These are phyloP conservation scores for Fusarium buharicum DNA, from an alignment of 2,329 filamentous ascomycete genomes.

Conservation along the genomic window DNA sequence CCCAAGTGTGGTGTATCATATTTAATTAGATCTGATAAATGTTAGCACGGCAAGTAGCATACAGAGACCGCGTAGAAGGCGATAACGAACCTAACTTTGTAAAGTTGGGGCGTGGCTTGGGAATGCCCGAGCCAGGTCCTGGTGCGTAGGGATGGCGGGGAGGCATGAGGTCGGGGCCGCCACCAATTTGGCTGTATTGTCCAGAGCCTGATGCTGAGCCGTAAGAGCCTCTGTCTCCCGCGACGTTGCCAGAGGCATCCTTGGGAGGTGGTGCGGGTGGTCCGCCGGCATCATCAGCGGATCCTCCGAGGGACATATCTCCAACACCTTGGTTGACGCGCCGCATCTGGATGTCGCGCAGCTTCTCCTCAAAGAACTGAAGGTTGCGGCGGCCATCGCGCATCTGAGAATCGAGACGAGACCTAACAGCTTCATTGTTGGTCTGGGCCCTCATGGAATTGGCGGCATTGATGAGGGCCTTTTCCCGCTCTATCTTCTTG, in stretches of 20 bases:
- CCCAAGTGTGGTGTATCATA: constrained; percentile 96
- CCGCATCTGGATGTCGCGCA: constrained; percentile 87
- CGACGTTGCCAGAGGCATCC: constrained; percentile 62
- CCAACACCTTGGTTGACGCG: constrained; percentile 75
- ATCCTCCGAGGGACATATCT: constrained; percentile 67
- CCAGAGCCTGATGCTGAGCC: constrained; percentile 55
- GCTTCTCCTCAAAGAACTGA: constrained; percentile 92
- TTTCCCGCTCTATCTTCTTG: constrained; percentile 98
- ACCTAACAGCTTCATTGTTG: constrained; percentile 90
- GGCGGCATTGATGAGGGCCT: constrained; percentile 91
- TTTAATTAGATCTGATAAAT: constrained; percentile 88
- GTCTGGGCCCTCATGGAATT: constrained; percentile 96
- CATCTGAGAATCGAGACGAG: constrained; percentile 91
- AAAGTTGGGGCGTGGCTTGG: constrained; percentile 86
- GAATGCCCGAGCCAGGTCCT: constrained; percentile 72
- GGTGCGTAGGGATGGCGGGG: constrained; percentile 82
- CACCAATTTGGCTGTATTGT: constrained; percentile 68
- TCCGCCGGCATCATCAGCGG: constrained; percentile 57
- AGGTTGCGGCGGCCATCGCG: constrained; percentile 93
- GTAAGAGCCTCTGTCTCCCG: constrained; percentile 69
- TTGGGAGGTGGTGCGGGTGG: constrained; percentile 78
- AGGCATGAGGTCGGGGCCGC: constrained; percentile 79
- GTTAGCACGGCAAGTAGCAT: constrained; percentile 14
- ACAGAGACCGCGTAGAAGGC: constrained; percentile 2
- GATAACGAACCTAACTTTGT: constrained; percentile 85